A percentile compares a stretch with the other conserved stretches of the same genome.
phyloP scores from a whole-genome alignment of 495 filamentous ascomycete genomes.

The Penicillium pulvis region DNA sequence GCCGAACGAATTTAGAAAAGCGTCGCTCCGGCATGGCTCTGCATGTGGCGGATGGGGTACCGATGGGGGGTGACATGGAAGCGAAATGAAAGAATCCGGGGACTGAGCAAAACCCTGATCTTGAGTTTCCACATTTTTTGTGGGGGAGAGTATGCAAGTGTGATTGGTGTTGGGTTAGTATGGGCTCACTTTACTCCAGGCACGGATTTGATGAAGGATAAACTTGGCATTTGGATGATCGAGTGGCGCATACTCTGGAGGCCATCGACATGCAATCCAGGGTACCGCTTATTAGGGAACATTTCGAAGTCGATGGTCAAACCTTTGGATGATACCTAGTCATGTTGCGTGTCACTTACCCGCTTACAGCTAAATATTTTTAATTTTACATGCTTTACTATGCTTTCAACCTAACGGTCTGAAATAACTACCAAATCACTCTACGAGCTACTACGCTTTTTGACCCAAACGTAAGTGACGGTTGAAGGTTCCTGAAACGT shows the following conservation, averaged over 20 bases:
- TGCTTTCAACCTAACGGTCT: neutral
- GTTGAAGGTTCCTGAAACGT: neutral
- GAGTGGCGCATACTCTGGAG: neutral
- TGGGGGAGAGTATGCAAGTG: neutral
- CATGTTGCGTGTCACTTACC: neutral
- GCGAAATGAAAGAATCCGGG: neutral
- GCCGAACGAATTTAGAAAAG: slow-evolving; percentile 7
- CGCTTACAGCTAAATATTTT: neutral
- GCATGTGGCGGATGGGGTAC: neutral
- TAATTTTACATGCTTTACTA: neutral
- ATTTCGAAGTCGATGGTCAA: too few species aligned
- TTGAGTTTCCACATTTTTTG: neutral
- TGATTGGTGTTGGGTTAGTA: neutral
- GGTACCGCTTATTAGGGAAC: neutral
- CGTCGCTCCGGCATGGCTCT: neutral
- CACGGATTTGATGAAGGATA: neutral
- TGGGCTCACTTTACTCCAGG: neutral
- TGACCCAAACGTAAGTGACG: neutral
- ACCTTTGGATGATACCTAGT: neutral
- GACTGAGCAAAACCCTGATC: neutral
- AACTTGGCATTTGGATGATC: neutral
- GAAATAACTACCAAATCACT: neutral
- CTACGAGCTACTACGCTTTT: neutral
- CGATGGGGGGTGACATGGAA: neutral
- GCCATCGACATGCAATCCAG: neutral